Evolutionary conservation across 352 stramenopile species (phyloP).

Genomic region (Globisporangium emineosum): DNA sequence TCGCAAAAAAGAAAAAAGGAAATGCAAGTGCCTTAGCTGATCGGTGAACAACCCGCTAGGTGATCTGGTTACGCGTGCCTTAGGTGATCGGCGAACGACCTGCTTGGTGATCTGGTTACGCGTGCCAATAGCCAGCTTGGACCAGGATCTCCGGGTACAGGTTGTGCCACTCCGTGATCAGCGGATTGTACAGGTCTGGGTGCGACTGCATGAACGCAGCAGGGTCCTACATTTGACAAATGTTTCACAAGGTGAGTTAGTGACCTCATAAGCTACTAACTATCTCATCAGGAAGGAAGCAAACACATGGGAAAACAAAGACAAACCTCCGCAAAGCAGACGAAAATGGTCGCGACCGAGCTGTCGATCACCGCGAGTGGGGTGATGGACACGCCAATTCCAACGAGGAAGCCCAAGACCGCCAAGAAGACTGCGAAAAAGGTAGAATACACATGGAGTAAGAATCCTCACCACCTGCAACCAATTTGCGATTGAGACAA

Average conservation of each 20-base stretch:
- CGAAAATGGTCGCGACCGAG: slow-evolving; percentile 95
- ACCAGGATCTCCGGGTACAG: slow-evolving; percentile 88
- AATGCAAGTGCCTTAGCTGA: slow-evolving; percentile 2
- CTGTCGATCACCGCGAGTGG: slow-evolving; percentile 91
- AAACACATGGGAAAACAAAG: not conserved
- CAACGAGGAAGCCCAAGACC: slow-evolving; percentile 88
- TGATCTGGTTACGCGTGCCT: slow-evolving; percentile 23
- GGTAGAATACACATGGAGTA: not conserved
- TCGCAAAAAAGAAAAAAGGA: not conserved
- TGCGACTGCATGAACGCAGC: slow-evolving; percentile 77
- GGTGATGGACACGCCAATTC: slow-evolving; percentile 85
- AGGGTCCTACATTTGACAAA: slow-evolving; percentile 46
- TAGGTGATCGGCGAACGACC: not conserved
- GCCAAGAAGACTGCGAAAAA: slow-evolving; percentile 46
- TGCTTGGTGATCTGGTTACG: slow-evolving; percentile 16
- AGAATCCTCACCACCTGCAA: not conserved
- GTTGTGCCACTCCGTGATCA: slow-evolving; percentile 88
- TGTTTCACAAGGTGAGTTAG: not conserved
- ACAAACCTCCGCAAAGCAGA: slow-evolving; percentile 93
- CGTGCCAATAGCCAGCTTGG: slow-evolving; percentile 82
- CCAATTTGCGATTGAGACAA: not conserved
- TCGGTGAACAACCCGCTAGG: not conserved
- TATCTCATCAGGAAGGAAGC: not conserved
- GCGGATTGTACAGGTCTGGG: slow-evolving; percentile 75
- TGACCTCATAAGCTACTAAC: too few relatives aligned